Conservation (phyloP, 1,284 basidiomycete genomes). For the Schizophyllum commune region DNA sequence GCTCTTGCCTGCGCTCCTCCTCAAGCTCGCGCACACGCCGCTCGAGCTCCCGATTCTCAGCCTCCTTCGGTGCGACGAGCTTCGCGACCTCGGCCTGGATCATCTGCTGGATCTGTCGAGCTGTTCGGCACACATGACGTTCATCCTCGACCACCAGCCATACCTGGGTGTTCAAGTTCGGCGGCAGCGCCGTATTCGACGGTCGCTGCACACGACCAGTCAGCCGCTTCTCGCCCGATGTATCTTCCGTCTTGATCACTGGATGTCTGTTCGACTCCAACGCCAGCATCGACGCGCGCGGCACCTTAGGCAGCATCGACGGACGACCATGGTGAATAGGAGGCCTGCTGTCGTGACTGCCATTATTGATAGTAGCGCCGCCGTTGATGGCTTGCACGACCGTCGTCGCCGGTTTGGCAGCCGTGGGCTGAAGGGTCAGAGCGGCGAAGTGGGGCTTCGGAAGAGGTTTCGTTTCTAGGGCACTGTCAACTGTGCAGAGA, state of each 20-base stretch:
- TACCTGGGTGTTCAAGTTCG: not conserved
- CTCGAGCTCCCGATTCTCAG: slow-evolving; percentile 54
- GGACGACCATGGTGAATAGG: not conserved
- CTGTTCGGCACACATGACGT: slow-evolving; percentile 19
- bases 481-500: not conserved
- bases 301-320: not conserved
- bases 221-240: not conserved
- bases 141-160: slow-evolving; percentile 38
- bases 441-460: slow-evolving; percentile 57
- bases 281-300: not conserved
- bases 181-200: not conserved
- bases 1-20: slow-evolving; percentile 1
- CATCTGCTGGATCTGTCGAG: not conserved
- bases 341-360: not conserved
- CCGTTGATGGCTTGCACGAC: slow-evolving; percentile 23
- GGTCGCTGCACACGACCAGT: not conserved
- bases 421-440: slow-evolving; percentile 33
- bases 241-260: not conserved
- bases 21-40: slow-evolving; percentile 59
- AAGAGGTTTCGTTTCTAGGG: slow-evolving; percentile 9
- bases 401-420: slow-evolving; percentile 38
- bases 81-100: slow-evolving; percentile 67
- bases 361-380: not conserved
- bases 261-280: not conserved
- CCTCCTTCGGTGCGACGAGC: slow-evolving; percentile 55